These are phyloP conservation scores for Chrysanthemum seticuspe DNA, from an alignment of 129 eudicot species.

Conservation along the genomic window DNA sequence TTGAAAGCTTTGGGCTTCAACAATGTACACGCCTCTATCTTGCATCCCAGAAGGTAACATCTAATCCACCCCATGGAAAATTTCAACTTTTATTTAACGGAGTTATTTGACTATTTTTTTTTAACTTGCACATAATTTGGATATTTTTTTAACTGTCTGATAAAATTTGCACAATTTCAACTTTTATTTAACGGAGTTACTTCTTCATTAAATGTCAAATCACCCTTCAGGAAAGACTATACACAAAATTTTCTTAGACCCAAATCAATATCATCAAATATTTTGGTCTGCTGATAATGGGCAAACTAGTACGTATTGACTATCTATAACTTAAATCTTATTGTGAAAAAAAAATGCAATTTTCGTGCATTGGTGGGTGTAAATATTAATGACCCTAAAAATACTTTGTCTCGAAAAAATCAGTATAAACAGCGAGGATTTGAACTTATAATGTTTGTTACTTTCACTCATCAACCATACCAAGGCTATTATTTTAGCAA, in stretches of 20 bases:
- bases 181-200: too few relatives aligned
- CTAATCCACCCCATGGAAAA: not conserved
- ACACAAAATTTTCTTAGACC: not conserved
- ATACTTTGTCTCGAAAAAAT: too few relatives aligned
- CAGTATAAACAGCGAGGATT: too few relatives aligned
- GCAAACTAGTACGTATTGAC: not conserved
- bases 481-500: too few relatives aligned
- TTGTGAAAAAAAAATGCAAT: not conserved
- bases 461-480: too few relatives aligned
- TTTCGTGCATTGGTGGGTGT: too few relatives aligned
- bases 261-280: not conserved
- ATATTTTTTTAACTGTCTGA: too few relatives aligned
- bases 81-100: not conserved
- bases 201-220: not conserved
- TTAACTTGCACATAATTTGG: too few relatives aligned
- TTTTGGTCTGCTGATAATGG: not conserved
- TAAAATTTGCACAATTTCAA: too few relatives aligned
- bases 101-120: not conserved
- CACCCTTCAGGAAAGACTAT: not conserved
- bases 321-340: not conserved
- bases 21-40: conserved; percentile 83
- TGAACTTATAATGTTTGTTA: too few relatives aligned
- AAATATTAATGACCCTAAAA: too few relatives aligned
- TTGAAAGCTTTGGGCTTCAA: conserved; percentile 69
- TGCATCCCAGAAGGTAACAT: conserved; percentile 90